Evolutionary conservation across 495 filamentous ascomycete genomes (phyloP), one percentile per base, ranked within the genome.

Genomic region (Podospora bellae-mahoneyi): DNA sequence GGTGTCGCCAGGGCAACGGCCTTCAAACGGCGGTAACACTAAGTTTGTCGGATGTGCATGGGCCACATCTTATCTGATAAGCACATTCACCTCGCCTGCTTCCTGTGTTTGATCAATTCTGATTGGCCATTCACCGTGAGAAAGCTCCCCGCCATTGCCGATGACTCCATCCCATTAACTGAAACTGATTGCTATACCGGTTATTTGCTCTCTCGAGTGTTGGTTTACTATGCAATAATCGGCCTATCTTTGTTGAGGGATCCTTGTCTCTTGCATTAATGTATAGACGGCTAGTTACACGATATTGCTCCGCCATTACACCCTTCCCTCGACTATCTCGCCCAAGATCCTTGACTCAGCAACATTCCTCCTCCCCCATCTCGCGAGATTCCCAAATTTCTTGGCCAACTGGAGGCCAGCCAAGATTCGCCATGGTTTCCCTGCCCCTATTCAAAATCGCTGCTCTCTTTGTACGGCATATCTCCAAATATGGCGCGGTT

Each of bases 401-500:
- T 55, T 56, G 23, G 30, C 39, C 39, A 16, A 48, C 39, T 13
- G 54, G 18, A 28, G n/a, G 30, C 30, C 30, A 66, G 48, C 32
- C 48, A 16, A 60, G 32, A 20, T 18, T 54, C 71, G 74, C 68
- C 66, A 87, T 87, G 86, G 85, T 84, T 64, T 78, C 81, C 64
- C 74, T 85, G 19, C 82, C 81, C 39, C 74, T 82, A 4, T 81
- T 82, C 73, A 83, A 83, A 71, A 76, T 82, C 70, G 80, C 79
- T 4, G 70, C 81, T 39, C 76, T 84, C 23, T 83, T 86, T 66
- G 75, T 84, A 66, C 79, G 82, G 67, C 78, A 86, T 68, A 72
- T 87, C n/a, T 87, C 85, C 62, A 87, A 87, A 76, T 87, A 87
- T 80, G 85, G 85, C 71, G 85, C 85, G 62, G 85, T 87, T 67